Evolutionary conservation across 1,284 basidiomycete species (phyloP), one percentile per base, ranked within the genome.

Genomic region (Cryptococcus sp.): DNA sequence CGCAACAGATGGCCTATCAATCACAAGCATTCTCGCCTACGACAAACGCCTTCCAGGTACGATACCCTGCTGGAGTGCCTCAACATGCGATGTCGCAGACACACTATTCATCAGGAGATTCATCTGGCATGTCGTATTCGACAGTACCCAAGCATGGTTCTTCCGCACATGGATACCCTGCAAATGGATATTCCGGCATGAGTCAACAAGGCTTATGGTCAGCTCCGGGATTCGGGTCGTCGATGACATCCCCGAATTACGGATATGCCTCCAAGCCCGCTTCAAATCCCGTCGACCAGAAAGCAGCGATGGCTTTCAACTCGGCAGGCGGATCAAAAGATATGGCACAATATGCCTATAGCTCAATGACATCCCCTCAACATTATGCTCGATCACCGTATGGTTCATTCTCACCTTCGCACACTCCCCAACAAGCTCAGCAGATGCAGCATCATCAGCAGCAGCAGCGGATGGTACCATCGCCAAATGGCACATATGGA

Each of bases 151-250:
- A 28, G 11, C 28, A 28, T 28, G 28, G 16, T 14, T 21, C 34
- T 40, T 32, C 40, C 40, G 32, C 40, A 42, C n/a, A 19, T 25
- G 48, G 10, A 28, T 28, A 28, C 28, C 28, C 28, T 11, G 28
- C 28, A 28, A 25, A 18, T 24, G 45, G 9, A 23, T 24, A n/a
- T 10, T 25, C 32, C n/a, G 21, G 18, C 4, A 49, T 40, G 21
- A 50, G 51, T 53, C 63, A 66, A 49, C 65, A 67, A 44, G 64
- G 61, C 7, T 55, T 70, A 4, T 72, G 70, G 69, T 66, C 66
- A 4, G 56, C 63, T 9, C 53, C 62, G 7, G 59, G 63, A 16
- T 70, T 70, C 36, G 53, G 64, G 11, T 52, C 55, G 0, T 54
- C 62, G 0, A 19, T 19, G 14, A 14, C 36, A n/a, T 16, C 36